Base-by-base conservation (phyloP, 2,329 filamentous ascomycete species). In the Aureobasidium namibiae region DNA sequence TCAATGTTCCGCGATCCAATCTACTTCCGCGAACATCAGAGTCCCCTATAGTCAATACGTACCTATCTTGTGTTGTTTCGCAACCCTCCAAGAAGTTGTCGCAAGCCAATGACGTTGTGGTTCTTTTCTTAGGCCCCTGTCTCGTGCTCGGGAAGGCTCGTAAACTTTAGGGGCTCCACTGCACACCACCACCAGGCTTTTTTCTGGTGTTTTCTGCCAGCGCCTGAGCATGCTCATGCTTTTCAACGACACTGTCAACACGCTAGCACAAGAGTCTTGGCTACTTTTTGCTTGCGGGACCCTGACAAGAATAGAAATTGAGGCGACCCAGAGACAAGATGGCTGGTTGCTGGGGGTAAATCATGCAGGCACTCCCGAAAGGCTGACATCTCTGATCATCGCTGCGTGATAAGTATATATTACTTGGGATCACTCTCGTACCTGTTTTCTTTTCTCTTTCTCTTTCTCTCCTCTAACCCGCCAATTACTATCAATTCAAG, bases 331-430 rank as follows among this genome's bases (percentile, higher is more conserved):
- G 26, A 16, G 18, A 26, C n/a, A 45, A 45, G 21, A 56, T 44
- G 52, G 52, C 52, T 56, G 52, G 52, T 56, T 56, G 52, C 52
- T 36, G 29, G 52, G 52, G 52, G 24, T 24, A 56, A 39, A 45
- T 56, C 45, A 56, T 56, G 52, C 52, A 56, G 52, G 52, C 24
- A 56, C 52, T 33, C 39, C 52, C 52, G 52, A 56, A 24, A 41
- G 50, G 38, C 39, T 56, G 39, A 56, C 52, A 45, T 34, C 29
- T 42, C 16, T 33, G 52, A 56, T 56, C 52, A 36, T 56, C 52
- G 21, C 52, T 44, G 39, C 29, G 39, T 33, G 39, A 34, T 45
- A 45, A 56, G 52, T 56, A 56, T 56, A 56, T 56, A n/a, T n/a
- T 56, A 56, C 31, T 34, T 45, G 39, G 21, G 7, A 36, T 54